These are phyloP conservation scores for Pleurotus tuber-regium DNA, from an alignment of 768 basidiomycete genomes.

Conservation along the genomic window DNA sequence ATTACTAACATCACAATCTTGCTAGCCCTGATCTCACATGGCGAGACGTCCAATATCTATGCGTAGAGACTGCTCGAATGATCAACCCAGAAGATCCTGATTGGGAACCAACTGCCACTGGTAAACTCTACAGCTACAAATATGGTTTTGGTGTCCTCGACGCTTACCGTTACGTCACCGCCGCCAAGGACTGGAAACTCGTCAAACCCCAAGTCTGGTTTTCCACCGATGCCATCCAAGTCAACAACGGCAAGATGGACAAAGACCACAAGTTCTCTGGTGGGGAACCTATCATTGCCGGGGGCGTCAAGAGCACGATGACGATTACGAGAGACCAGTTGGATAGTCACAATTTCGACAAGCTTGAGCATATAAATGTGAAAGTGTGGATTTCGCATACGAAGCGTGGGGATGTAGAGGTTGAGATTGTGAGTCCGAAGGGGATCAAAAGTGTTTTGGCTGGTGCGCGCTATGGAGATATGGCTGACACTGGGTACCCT, in stretches of 20 bases:
- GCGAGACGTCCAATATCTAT: slow-evolving; percentile 94
- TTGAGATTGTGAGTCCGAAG: slow-evolving; percentile 81
- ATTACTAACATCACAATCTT: slow-evolving; percentile 8
- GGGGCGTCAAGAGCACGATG: slow-evolving; percentile 64
- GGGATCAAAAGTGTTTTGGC: slow-evolving; percentile 86
- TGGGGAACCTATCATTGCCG: slow-evolving; percentile 62
- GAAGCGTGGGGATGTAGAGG: slow-evolving; percentile 88
- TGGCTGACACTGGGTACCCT: slow-evolving; percentile 66
- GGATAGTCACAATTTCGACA: slow-evolving; percentile 74
- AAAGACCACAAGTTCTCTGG: slow-evolving; percentile 51
- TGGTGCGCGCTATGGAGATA: slow-evolving; percentile 64
- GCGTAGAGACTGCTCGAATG: slow-evolving; percentile 68
- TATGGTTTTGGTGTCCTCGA: slow-evolving; percentile 93
- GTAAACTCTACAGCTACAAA: slow-evolving; percentile 76
- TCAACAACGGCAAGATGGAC: slow-evolving; percentile 60
- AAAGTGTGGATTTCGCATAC: slow-evolving; percentile 91
- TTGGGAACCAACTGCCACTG: slow-evolving; percentile 82
- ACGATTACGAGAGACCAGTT: slow-evolving; percentile 67
- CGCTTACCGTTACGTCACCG: slow-evolving; percentile 76
- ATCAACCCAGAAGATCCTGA: slow-evolving; percentile 91
- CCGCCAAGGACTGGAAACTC: slow-evolving; percentile 76
- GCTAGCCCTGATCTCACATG: slow-evolving; percentile 89
- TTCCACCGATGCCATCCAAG: slow-evolving; percentile 66
- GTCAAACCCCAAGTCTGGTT: slow-evolving; percentile 97
- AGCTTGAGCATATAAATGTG: slow-evolving; percentile 89